Evolutionary conservation across 164 flowering plant species (phyloP).

Genomic region (Paratinospora sagittata): DNA sequence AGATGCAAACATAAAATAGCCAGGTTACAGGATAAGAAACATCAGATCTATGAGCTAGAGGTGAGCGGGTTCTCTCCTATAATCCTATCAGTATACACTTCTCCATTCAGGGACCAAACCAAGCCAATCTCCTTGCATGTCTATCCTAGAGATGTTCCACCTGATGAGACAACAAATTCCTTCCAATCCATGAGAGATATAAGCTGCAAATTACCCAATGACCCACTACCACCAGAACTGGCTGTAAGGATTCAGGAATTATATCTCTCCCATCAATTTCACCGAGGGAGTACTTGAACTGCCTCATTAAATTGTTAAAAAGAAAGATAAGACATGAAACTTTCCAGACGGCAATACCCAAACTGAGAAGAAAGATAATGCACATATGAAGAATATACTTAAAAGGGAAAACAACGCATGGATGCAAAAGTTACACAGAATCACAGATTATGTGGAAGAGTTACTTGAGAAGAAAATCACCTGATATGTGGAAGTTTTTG

Average conservation of each 20-base stretch:
- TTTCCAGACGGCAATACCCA: not conserved
- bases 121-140: not conserved
- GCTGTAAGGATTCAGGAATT: not conserved
- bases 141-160: not conserved
- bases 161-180: not conserved
- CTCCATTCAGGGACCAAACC: not conserved
- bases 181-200: not conserved
- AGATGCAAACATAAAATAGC: not conserved
- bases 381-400: not conserved
- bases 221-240: not conserved
- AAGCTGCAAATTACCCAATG: not conserved
- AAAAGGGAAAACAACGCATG: not conserved
- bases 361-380: not conserved
- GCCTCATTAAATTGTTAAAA: not conserved
- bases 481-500: conserved; percentile 69
- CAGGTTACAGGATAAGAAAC: not conserved
- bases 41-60: not conserved
- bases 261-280: not conserved
- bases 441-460: not conserved
- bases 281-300: not conserved
- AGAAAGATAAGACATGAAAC: not conserved
- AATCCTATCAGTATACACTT: not conserved
- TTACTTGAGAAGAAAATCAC: conserved; percentile 34
- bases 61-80: not conserved
- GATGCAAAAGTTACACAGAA: not conserved